Evolutionary conservation across 2,329 filamentous ascomycete species (phyloP).

Genomic region (Penicillium sp.): DNA sequence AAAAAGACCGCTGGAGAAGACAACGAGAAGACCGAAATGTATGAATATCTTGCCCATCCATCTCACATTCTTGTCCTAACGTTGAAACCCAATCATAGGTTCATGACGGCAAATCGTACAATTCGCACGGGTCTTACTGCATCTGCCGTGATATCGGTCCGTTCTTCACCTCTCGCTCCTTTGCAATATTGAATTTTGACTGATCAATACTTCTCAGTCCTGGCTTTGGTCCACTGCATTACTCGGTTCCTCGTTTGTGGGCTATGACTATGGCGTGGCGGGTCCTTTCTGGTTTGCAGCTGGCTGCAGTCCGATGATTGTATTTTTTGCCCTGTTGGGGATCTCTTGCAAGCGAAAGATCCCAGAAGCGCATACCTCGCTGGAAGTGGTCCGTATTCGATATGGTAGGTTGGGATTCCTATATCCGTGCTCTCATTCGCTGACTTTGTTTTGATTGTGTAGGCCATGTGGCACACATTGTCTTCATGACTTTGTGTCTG

Average conservation of each 20-base stretch:
- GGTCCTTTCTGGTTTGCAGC: slow-evolving; percentile 60
- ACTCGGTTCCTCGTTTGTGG: slow-evolving; percentile 52
- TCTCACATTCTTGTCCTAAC: neutral
- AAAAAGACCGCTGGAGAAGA: slow-evolving; percentile 53
- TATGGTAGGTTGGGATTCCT: slow-evolving; percentile 39
- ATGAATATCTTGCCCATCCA: neutral
- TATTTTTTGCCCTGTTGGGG: slow-evolving; percentile 54
- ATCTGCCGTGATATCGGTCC: slow-evolving; percentile 53
- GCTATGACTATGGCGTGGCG: slow-evolving; percentile 56
- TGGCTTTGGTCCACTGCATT: slow-evolving; percentile 58
- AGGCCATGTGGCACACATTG: slow-evolving; percentile 48
- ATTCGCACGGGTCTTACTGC: slow-evolving; percentile 54
- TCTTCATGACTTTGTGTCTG: slow-evolving; percentile 54
- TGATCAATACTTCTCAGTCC: slow-evolving; percentile 29
- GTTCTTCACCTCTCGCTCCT: neutral
- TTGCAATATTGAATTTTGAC: neutral
- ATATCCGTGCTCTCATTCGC: neutral
- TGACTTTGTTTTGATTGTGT: neutral
- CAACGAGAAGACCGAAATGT: slow-evolving; percentile 55
- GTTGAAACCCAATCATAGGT: slow-evolving; percentile 32
- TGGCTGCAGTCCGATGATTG: slow-evolving; percentile 57
- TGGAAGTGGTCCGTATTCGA: slow-evolving; percentile 55
- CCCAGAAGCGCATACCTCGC: slow-evolving; percentile 54
- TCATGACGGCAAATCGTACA: slow-evolving; percentile 55
- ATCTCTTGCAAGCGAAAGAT: slow-evolving; percentile 55